Evolutionary conservation across 1,284 basidiomycete species (phyloP), one percentile per base, ranked within the genome.

Genomic region (Cutaneotrichosporon sp.): DNA sequence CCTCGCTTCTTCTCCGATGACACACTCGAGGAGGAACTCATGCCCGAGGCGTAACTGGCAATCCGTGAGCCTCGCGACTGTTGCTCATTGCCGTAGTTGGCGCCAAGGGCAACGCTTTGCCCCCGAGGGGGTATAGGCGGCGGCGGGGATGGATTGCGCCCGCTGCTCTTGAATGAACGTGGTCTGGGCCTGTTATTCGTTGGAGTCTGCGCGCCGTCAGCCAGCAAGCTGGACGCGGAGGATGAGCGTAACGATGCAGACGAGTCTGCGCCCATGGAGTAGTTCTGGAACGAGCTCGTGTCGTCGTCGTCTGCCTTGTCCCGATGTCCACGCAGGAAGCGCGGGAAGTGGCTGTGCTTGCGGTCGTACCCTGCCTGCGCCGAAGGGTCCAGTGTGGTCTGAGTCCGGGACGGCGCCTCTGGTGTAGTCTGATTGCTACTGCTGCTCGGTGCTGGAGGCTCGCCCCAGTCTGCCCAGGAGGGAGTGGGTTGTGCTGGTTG

Each of bases 1-100:
- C 49, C 65, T 52, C 67, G 68, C 55, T 68, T 70, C 64, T 64
- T 67, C 16, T 69, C 67, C 14, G 51, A 57, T 3, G 51, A 49
- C 2, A 50, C 11, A 34, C 38, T 49, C 26, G 55, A 58, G 31
- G 19, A 44, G 6, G 51, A 53, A 31, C 46, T 25, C 54, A 55
- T 24, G 25, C 24, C n/a, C 25, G 50, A 29, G n/a, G 61, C 35
- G 54, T 61, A 14, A 57, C 60, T 37, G 56, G 64, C 54, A 52
- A 68, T 22, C 56, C 67, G 48, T 27, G 46, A 5, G 29, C 16
- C 12, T 20, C 24, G n/a, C n/a, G n/a, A n/a, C n/a, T 16, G 22
- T 9, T 47, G 34, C 20, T 19, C 19, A 14, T 39, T 37, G 4
- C 29, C 37, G 19, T 31, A 5, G 47, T 39, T 5, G 11, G 31